Evolutionary conservation across 106 monocot species (phyloP).

Genomic region (Cymbidium sinense): DNA sequence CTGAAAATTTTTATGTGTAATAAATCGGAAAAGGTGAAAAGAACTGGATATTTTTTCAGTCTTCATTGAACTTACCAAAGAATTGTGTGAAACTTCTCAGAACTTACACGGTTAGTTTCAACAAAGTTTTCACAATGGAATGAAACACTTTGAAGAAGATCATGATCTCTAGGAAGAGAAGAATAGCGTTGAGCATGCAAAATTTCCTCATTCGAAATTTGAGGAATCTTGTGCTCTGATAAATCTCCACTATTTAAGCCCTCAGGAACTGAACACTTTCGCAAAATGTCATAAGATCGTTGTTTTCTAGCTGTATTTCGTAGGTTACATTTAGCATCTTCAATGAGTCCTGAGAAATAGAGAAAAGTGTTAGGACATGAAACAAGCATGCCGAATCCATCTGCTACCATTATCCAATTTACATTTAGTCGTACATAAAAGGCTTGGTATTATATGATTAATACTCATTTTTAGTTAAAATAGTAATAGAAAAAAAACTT

Average conservation of each 20-base stretch:
- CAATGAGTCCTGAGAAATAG: constrained; percentile 52
- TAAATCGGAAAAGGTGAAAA: background rate
- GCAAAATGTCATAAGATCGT: constrained; percentile 5
- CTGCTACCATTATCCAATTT: background rate
- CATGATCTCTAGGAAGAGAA: constrained; percentile 13
- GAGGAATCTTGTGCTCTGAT: constrained; percentile 4
- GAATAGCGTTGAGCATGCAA: background rate
- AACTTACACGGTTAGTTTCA: constrained; percentile 29
- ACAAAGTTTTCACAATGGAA: constrained; percentile 72
- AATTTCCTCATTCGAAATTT: constrained; percentile 20
- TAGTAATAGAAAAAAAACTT: background rate
- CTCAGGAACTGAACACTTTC: constrained; percentile 13
- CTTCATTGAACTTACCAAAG: constrained; percentile 56
- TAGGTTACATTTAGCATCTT: constrained; percentile 61
- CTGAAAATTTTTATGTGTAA: background rate
- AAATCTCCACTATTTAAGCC: constrained; percentile 5
- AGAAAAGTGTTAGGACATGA: background rate
- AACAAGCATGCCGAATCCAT: background rate
- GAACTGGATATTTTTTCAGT: background rate
- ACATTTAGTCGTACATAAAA: background rate
- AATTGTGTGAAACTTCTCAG: constrained; percentile 76
- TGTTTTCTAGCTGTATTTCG: constrained; percentile 29
- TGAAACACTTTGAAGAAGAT: constrained; percentile 39
- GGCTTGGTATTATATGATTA: background rate
- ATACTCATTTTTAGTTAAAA: no score